Conservation (phyloP, 257 asterid genomes). For the Nyctanthes arbortristis region DNA sequence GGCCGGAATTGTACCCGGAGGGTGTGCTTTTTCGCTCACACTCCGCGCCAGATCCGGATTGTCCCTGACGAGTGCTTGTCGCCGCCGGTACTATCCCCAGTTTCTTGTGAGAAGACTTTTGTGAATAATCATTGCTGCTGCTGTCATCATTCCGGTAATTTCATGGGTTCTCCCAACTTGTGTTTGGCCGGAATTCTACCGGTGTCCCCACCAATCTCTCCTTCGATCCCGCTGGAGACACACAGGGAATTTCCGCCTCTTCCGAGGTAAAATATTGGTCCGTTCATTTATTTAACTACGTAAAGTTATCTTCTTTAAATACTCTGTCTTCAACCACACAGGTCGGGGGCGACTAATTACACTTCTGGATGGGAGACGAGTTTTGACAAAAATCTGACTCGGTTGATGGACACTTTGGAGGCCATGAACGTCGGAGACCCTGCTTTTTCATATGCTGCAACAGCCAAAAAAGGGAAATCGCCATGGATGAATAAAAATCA, state of each 20-base stretch:
- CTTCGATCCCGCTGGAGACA: slow-evolving; percentile 46
- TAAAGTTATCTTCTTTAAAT: too few relatives aligned
- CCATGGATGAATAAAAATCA: slow-evolving; percentile 46
- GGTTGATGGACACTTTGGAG: slow-evolving; percentile 73
- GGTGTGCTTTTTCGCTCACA: slow-evolving; percentile 90
- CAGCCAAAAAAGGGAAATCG: slow-evolving; percentile 10
- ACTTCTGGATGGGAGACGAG: slow-evolving; percentile 29
- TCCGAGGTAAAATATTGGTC: background rate
- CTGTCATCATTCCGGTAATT: background rate
- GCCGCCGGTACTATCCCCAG: slow-evolving; percentile 24
- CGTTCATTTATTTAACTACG: too few relatives aligned
- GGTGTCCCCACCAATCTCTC: too few relatives aligned
- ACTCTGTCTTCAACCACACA: background rate
- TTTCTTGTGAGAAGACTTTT: background rate
- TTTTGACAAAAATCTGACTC: slow-evolving; percentile 50
- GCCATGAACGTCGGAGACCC: slow-evolving; percentile 47
- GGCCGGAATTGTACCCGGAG: slow-evolving; percentile 85
- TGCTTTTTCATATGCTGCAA: too few relatives aligned
- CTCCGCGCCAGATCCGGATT: slow-evolving; percentile 77
- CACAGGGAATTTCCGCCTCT: slow-evolving; percentile 18
- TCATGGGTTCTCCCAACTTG: slow-evolving; percentile 68
- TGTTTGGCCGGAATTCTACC: slow-evolving; percentile 49
- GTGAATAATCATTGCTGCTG: slow-evolving; percentile 61
- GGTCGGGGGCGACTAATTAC: slow-evolving; percentile 35
- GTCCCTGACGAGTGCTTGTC: slow-evolving; percentile 37